Conservation (phyloP, 2,329 filamentous ascomycete species). For the Botrytis tulipae region DNA sequence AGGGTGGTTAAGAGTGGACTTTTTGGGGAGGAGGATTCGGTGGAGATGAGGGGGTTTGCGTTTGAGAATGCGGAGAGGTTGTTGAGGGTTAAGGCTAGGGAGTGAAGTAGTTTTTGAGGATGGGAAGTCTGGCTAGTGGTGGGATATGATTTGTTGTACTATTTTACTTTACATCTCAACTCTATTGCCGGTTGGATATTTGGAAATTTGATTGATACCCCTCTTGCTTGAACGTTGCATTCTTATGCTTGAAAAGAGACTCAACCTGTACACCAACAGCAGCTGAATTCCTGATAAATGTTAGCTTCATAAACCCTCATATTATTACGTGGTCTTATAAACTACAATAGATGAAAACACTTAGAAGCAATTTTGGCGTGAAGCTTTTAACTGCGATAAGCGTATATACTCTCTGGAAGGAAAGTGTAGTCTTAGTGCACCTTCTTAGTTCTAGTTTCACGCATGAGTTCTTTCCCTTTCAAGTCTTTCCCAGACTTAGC, state of each 20-base stretch:
- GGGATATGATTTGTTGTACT: too few relatives aligned
- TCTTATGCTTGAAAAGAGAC: neutral
- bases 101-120: neutral
- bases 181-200: neutral
- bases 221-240: neutral
- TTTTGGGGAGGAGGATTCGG: slow-evolving; percentile 44
- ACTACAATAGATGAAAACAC: too few relatives aligned
- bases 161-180: neutral
- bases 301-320: too few relatives aligned
- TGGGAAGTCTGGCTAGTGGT: too few relatives aligned
- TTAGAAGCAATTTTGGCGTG: neutral
- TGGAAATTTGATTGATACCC: neutral
- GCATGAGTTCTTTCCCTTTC: neutral
- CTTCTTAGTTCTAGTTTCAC: neutral
- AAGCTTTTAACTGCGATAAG: rapidly evolving
- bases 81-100: slow-evolving; percentile 36
- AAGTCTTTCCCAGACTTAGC: rapidly evolving
- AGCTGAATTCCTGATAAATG: neutral
- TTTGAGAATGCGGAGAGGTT: slow-evolving; percentile 52
- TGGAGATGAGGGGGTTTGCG: slow-evolving; percentile 49
- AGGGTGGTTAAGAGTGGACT: slow-evolving; percentile 50
- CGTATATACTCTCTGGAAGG: neutral
- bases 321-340: too few relatives aligned
- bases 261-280: neutral
- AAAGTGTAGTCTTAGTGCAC: neutral